Evolutionary conservation across 2,329 filamentous ascomycete species (phyloP), one percentile per base, ranked within the genome.

Genomic region (Exutisphaerella laricina): DNA sequence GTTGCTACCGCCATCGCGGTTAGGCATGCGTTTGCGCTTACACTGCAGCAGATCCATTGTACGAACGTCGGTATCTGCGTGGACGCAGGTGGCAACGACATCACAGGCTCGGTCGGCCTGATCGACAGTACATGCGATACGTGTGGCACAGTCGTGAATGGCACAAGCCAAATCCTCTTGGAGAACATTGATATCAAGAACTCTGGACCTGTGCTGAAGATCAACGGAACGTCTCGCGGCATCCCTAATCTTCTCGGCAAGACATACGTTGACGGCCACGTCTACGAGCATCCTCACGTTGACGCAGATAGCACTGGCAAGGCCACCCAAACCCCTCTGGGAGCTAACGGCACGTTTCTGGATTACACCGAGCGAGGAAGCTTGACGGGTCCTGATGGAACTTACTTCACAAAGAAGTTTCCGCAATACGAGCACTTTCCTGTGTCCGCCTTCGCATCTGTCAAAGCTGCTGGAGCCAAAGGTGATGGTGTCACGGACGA

Each of bases 361-460:
- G 38, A 43, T 4, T 50, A 50, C 21, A 56, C 53, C 7, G 21
- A 42, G 4, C 34, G 53, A 20, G 53, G 53, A 4, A 52, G 46
- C 16, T 26, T 57, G 22, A 48, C 43, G 1, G 51, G 29, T 12
- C 36, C 37, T 5, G 35, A 60, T 21, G 63, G 61, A 3, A 65
- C 62, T 13, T 75, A 69, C 45, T 67, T 70, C 37, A 67, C 62
- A 10, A 61, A 63, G 40, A 46, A 58, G 5, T 58, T 64, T 3
- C 71, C 68, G 7, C 70, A 67, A 34, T 75, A 73, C 39, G 56
- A 61, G 3, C 58, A 69, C 25, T 70, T 69, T 46, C 58, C 60
- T 5, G 54, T 61, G 5, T 58, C 61, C 22, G 63, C 71, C 36
- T 60, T 75, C 26, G 58, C 73, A 23, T 74, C 71, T 41, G 60